phyloP scores from a whole-genome alignment of 805 yeast species.

The Candida sanyiensis region DNA sequence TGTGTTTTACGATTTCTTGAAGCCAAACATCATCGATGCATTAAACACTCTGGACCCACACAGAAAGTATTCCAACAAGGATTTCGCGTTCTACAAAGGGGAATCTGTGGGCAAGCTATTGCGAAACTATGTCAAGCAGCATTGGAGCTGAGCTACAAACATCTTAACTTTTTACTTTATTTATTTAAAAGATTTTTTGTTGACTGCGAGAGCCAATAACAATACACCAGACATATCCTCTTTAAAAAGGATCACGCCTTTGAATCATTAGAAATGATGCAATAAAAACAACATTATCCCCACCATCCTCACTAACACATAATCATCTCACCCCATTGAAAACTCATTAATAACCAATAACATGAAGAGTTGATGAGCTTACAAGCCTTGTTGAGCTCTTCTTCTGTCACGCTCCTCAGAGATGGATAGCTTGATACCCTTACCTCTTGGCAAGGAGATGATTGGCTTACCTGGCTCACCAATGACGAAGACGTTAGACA shows the following conservation, averaged over 20 bases:
- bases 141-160: conserved; percentile 26
- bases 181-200: conserved; percentile 11
- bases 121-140: conserved; percentile 33
- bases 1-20: conserved; percentile 74
- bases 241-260: conserved; percentile 5
- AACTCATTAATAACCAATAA: conserved; percentile 8
- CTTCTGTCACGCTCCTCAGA: conserved; percentile 99
- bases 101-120: conserved; percentile 40
- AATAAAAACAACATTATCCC: conserved; percentile 17
- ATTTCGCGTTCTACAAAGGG: conserved; percentile 36
- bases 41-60: conserved; percentile 27
- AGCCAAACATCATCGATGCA: conserved; percentile 44
- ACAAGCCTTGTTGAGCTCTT: conserved; percentile 57
- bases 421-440: conserved; percentile 94
- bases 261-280: conserved; percentile 25
- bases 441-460: conserved; percentile 97
- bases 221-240: conserved; percentile 17
- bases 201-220: conserved; percentile 18
- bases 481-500: conserved; percentile 85
- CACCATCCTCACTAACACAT: conserved; percentile 1
- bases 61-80: conserved; percentile 30
- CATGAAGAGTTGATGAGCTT: conserved; percentile 10
- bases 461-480: conserved; percentile 95
- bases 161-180: conserved; percentile 10
- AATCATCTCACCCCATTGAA: conserved; percentile 4